Conservation (phyloP, 2,329 filamentous ascomycete species). For the Aspergillus neotritici region DNA sequence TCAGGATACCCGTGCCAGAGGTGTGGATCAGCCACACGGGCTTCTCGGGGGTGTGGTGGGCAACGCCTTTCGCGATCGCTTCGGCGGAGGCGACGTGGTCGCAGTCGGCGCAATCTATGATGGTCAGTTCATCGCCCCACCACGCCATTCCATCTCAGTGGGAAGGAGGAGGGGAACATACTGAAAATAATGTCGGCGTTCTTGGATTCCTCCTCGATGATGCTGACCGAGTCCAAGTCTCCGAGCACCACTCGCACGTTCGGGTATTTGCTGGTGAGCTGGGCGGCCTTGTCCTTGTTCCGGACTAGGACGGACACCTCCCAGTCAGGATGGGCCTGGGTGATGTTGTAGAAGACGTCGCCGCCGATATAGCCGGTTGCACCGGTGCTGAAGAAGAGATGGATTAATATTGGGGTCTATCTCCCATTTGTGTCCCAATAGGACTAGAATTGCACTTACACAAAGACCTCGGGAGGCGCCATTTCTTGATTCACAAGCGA, state of each 20-base stretch:
- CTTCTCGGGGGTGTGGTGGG: constrained; percentile 29
- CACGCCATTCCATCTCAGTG: not conserved
- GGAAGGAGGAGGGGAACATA: constrained; percentile 19
- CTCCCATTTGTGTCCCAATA: not conserved
- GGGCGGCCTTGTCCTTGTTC: constrained; percentile 38
- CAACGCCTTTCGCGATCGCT: constrained; percentile 38
- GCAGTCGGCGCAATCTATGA: constrained; percentile 38
- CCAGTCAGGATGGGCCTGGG: constrained; percentile 44
- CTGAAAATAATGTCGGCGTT: constrained; percentile 46
- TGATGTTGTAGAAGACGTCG: constrained; percentile 44
- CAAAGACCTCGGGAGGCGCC: constrained; percentile 28
- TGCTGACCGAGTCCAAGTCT: constrained; percentile 37
- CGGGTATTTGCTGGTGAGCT: constrained; percentile 37
- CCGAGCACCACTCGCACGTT: constrained; percentile 39
- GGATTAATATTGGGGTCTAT: not conserved
- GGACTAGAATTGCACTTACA: constrained; percentile 23
- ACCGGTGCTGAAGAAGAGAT: constrained; percentile 38
- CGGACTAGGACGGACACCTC: constrained; percentile 42
- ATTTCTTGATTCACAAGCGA: constrained; percentile 12
- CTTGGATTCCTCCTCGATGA: constrained; percentile 40
- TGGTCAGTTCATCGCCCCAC: constrained; percentile 1
- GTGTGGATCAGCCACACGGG: constrained; percentile 42
- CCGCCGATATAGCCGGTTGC: constrained; percentile 52
- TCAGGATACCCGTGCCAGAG: constrained; percentile 41
- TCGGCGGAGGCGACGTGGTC: constrained; percentile 40